Percentiles rank a stretch among this genome's conserved stretches.
phyloP scores from a whole-genome alignment of 306 rosid genomes.

The Acmispon strigosus region DNA sequence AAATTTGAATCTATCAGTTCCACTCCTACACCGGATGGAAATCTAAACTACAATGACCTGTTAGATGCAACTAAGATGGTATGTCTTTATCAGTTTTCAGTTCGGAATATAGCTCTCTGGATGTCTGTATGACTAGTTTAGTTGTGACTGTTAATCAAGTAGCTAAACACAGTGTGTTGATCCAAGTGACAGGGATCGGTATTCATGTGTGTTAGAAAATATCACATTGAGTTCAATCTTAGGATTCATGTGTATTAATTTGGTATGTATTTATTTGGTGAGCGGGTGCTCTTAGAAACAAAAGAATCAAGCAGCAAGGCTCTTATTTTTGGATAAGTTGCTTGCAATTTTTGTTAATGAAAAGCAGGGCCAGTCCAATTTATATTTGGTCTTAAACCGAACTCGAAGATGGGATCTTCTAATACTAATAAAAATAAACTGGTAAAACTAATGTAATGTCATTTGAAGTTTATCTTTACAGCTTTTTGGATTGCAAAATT shows the following conservation, averaged over 20 bases:
- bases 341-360: not conserved
- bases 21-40: conserved; percentile 76
- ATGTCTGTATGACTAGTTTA: not conserved
- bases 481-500: too few species aligned
- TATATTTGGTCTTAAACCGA: too few species aligned
- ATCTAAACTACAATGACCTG: conserved; percentile 52
- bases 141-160: not conserved
- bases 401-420: too few species aligned
- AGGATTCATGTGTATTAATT: not conserved
- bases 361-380: not conserved
- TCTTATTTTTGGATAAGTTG: not conserved
- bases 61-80: conserved; percentile 56
- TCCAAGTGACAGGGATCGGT: not conserved
- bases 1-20: conserved; percentile 46
- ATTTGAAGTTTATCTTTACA: too few species aligned
- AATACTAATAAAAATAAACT: too few species aligned
- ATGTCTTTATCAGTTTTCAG: not conserved
- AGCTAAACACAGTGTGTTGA: not conserved
- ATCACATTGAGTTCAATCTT: not conserved
- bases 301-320: not conserved
- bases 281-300: not conserved
- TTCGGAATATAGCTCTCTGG: not conserved
- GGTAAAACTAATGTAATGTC: too few species aligned
- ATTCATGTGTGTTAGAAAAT: not conserved
- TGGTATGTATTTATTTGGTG: not conserved